These are phyloP conservation scores for Xylaria flabelliformis DNA, from an alignment of 495 filamentous ascomycete genomes.

Conservation along the genomic window DNA sequence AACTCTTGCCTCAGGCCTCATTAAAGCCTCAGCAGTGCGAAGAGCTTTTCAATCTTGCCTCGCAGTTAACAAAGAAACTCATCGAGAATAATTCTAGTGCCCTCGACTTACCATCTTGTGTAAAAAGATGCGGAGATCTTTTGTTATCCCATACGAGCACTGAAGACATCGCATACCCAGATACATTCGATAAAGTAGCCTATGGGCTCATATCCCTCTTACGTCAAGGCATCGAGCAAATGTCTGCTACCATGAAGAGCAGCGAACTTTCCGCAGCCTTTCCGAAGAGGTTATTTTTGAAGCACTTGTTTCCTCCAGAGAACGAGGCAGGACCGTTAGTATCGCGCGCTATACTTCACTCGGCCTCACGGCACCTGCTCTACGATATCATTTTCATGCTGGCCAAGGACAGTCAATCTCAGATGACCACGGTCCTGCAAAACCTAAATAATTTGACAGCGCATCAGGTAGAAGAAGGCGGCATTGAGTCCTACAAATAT, in stretches of 20 bases:
- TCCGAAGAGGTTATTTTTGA: constrained; percentile 65
- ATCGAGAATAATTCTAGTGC: constrained; percentile 55
- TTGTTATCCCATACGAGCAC: constrained; percentile 56
- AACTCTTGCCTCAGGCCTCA: constrained; percentile 49
- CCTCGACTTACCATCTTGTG: constrained; percentile 59
- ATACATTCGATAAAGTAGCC: constrained; percentile 55
- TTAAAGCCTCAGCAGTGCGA: constrained; percentile 45
- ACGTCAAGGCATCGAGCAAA: constrained; percentile 34
- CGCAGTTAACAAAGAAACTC: constrained; percentile 60
- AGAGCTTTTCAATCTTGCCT: constrained; percentile 53
- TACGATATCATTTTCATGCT: constrained; percentile 68
- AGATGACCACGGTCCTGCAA: constrained; percentile 59
- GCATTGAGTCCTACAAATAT: constrained; percentile 52
- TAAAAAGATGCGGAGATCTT: constrained; percentile 59
- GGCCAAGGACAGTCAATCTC: constrained; percentile 57
- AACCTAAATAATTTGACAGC: constrained; percentile 61
- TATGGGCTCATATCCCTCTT: constrained; percentile 55
- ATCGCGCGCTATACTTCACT: constrained; percentile 50
- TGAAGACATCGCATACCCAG: constrained; percentile 58
- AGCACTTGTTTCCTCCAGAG: constrained; percentile 72
- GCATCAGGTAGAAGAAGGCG: constrained; percentile 44
- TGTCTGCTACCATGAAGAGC: constrained; percentile 21
- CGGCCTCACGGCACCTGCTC: constrained; percentile 67
- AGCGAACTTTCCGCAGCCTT: constrained; percentile 42
- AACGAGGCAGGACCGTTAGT: constrained; percentile 40